Evolutionary conservation across 192 early-diverging fungal species (phyloP).

Genomic region (Geranomyces michiganensis): DNA sequence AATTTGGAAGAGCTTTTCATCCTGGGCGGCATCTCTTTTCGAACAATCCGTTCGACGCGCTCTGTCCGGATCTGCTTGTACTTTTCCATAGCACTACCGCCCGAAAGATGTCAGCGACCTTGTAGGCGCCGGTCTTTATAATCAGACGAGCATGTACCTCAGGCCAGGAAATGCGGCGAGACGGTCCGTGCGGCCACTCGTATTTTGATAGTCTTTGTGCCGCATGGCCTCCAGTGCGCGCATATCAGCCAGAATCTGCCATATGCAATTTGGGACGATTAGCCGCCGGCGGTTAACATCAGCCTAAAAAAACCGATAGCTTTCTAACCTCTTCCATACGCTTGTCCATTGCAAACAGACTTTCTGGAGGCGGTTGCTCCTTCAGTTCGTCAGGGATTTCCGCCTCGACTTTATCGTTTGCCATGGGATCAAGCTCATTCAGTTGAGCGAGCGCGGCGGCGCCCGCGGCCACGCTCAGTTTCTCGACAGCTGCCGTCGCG

Average conservation of each 20-base stretch:
- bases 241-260: conserved; percentile 51
- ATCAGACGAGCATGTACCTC: conserved; percentile 9
- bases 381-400: conserved; percentile 55
- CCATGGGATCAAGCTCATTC: conserved; percentile 28
- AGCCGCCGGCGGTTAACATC: no score
- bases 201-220: conserved; percentile 54
- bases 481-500: conserved; percentile 10
- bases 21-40: conserved; percentile 39
- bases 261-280: background rate
- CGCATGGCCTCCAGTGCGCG: conserved; percentile 40
- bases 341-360: conserved; percentile 47
- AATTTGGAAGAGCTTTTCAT: conserved; percentile 18
- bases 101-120: background rate
- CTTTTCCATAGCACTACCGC: conserved; percentile 41
- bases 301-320: no score
- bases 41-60: conserved; percentile 37
- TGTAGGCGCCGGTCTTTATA: no score
- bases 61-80: conserved; percentile 48
- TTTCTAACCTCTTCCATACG: conserved; percentile 50
- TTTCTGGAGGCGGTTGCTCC: conserved; percentile 50
- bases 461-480: conserved; percentile 20
- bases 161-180: conserved; percentile 43
- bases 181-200: conserved; percentile 40
- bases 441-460: conserved; percentile 27
- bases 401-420: conserved; percentile 38